Base-by-base conservation (phyloP, 306 rosid genomes). In the Prunus mume region DNA sequence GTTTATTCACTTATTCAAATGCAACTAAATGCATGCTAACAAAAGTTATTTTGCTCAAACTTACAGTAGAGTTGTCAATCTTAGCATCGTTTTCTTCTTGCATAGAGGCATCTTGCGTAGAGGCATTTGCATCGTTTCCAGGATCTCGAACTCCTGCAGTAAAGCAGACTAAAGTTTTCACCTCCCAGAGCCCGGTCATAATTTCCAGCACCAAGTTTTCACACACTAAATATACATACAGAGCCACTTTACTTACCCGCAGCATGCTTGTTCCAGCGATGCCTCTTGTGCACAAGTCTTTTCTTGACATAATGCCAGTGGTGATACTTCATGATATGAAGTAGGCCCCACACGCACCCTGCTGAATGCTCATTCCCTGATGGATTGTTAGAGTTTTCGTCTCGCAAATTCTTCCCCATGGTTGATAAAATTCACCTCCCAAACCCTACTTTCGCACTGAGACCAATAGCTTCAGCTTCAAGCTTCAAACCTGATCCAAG, bases 231-330 rank as follows among this genome's bases (percentile, higher is more conserved):
- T 6, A 38, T 38, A 1, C 27, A 5, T 19, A 5, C n/a, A 22
- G 19, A 24, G 2, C 25, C 45, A 77, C 4, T 30, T n/a, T 34
- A 20, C 76, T 69, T 79, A 90, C 91, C 75, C 1, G 69, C 18
- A 62, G 56, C 64, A 54, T 6, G 63, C 65, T 64, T 79, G 73
- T 22, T 82, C 61, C 54, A 43, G 41, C 63, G 63, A 27, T 20
- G 74, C 63, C 24, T 89, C 63, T 15, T 85, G 24, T 82, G 83
- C 57, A 80, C 65, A 10, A 83, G 74, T 63, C 80, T 86, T 80
- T 80, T 90, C 85, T 85, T 89, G 62, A 83, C 85, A 61, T 86
- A 84, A 65, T 80, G 87, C 98, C 93, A 90, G 20, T 89, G 86
- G 25, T 89, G 87, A 51, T 93, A 86, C 78, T 83, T 93, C 7